These are phyloP conservation scores for Pseudozyma sp. DNA, from an alignment of 1,284 basidiomycete species.

Conservation along the genomic window DNA sequence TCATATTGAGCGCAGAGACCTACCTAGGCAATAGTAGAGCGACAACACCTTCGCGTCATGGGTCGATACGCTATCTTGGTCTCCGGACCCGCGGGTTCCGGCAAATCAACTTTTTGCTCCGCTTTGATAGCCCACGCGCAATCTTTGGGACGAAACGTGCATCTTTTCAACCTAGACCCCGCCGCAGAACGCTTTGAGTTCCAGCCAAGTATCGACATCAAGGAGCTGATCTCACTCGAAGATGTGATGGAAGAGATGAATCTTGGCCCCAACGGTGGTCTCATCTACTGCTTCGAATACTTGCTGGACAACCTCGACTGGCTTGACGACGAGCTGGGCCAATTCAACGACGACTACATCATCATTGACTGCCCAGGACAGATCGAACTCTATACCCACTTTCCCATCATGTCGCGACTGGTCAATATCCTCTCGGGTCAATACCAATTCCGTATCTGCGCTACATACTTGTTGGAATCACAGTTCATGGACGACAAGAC, in stretches of 20 bases:
- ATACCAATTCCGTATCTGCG: constrained; percentile 66
- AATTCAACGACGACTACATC: constrained; percentile 94
- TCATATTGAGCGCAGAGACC: too few species aligned
- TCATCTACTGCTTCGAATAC: constrained; percentile 99
- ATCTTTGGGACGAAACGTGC: constrained; percentile 83
- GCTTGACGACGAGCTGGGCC: constrained; percentile 95
- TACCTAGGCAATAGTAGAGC: too few species aligned
- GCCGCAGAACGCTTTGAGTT: constrained; percentile 95
- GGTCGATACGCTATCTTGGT: constrained; percentile 62
- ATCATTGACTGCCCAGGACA: constrained; percentile 98
- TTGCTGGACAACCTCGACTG: constrained; percentile 97
- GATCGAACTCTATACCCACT: constrained; percentile 98
- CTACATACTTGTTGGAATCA: constrained; percentile 87
- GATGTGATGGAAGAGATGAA: constrained; percentile 97
- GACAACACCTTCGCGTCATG: constrained; percentile 23
- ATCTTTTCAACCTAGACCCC: constrained; percentile 97
- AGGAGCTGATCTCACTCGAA: constrained; percentile 89
- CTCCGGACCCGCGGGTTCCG: constrained; percentile 91
- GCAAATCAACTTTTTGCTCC: constrained; percentile 94
- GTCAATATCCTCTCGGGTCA: constrained; percentile 73
- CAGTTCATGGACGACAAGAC: constrained; percentile 83
- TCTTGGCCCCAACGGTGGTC: constrained; percentile 95
- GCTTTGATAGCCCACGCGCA: constrained; percentile 91
- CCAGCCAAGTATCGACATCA: constrained; percentile 92
- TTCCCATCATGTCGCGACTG: constrained; percentile 91